phyloP scores from a whole-genome alignment of 148 eudicot species.

The Tetragonia tetragonoides region DNA sequence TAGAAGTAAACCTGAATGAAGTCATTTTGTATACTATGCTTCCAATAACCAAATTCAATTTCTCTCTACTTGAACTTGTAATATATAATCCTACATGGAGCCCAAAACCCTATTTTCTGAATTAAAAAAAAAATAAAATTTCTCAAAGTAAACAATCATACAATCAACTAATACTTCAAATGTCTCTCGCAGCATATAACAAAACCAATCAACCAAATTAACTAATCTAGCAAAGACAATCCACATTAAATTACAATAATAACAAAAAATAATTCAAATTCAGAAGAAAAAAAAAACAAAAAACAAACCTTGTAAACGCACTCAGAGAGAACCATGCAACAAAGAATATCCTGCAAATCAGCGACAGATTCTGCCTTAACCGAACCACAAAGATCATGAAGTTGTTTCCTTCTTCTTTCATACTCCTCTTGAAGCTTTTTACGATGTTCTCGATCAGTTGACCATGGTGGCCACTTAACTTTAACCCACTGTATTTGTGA shows the following conservation, averaged over 20 bases:
- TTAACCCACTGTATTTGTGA: constrained; percentile 56
- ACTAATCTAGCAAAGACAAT: too few relatives aligned
- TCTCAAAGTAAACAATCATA: too few relatives aligned
- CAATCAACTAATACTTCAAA: too few relatives aligned
- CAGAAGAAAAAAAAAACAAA: neutral
- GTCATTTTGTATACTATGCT: neutral
- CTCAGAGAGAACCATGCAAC: constrained; percentile 93
- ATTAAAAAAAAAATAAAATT: too few relatives aligned
- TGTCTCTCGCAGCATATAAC: too few relatives aligned
- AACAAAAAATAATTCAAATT: too few relatives aligned
- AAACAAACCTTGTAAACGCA: constrained; percentile 81
- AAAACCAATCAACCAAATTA: neutral
- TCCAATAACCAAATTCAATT: neutral
- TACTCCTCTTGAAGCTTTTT: constrained; percentile 66
- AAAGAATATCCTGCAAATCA: constrained; percentile 92
- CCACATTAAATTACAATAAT: neutral
- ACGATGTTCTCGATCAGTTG: constrained; percentile 56
- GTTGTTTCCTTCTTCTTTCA: constrained; percentile 61
- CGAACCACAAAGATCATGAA: constrained; percentile 58
- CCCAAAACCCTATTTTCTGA: too few relatives aligned
- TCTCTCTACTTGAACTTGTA: neutral
- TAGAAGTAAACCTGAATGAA: neutral
- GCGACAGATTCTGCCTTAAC: constrained; percentile 76
- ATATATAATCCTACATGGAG: too few relatives aligned
- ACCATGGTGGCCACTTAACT: constrained; percentile 76